These are phyloP conservation scores for Evansstolkia leycettana DNA, from an alignment of 495 filamentous ascomycete species.

Conservation along the genomic window DNA sequence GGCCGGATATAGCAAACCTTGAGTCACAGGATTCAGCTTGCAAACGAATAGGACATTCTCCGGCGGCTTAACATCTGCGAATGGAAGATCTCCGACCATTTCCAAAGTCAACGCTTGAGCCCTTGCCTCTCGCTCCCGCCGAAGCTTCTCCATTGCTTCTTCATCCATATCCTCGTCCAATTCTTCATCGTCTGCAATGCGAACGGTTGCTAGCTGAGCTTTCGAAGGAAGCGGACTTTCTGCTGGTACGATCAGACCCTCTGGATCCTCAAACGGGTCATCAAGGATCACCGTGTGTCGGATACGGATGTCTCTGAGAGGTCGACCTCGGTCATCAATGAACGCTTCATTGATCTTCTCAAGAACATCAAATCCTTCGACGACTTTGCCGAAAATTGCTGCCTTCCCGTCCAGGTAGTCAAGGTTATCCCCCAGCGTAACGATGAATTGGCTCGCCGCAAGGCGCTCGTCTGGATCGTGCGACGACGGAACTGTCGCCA, in stretches of 20 bases:
- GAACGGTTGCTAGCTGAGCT: conserved; percentile 78
- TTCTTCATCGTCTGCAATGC: conserved; percentile 82
- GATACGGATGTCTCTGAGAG: conserved; percentile 84
- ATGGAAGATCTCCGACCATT: conserved; percentile 96
- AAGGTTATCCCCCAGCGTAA: conserved; percentile 76
- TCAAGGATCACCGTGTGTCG: conserved; percentile 83
- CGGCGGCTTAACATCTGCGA: conserved; percentile 94
- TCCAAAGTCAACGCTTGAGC: conserved; percentile 92
- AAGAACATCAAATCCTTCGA: conserved; percentile 82
- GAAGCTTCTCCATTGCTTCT: conserved; percentile 62
- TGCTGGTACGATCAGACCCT: conserved; percentile 60
- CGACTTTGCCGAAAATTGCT: conserved; percentile 88
- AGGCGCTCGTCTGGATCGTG: conserved; percentile 69
- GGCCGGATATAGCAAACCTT: conserved; percentile 32
- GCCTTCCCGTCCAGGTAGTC: conserved; percentile 85
- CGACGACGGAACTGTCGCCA: conserved; percentile 72
- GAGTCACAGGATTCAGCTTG: conserved; percentile 94
- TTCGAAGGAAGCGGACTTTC: conserved; percentile 71
- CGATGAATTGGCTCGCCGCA: conserved; percentile 79
- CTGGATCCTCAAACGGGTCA: conserved; percentile 74
- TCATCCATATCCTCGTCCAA: conserved; percentile 66
- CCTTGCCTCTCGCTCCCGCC: conserved; percentile 82
- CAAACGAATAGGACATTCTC: conserved; percentile 98
- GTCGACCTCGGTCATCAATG: conserved; percentile 70
- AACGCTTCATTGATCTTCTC: conserved; percentile 90